These are phyloP conservation scores for Macrophomina tecta DNA, from an alignment of 2,329 filamentous ascomycete species.

Conservation along the genomic window DNA sequence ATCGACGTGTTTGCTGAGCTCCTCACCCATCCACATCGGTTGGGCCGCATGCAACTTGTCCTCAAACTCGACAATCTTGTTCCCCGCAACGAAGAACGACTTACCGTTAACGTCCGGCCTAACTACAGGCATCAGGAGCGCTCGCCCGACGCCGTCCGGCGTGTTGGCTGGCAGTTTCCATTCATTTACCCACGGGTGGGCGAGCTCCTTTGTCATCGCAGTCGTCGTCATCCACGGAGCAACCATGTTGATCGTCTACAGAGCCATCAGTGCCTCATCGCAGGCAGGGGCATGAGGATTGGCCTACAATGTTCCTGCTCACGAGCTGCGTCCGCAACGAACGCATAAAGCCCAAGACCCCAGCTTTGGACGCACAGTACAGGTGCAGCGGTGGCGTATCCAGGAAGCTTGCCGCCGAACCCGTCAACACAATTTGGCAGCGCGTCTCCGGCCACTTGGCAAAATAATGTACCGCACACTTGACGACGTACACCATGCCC, in stretches of 20 bases:
- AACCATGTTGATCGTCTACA: constrained; percentile 34
- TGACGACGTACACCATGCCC: constrained; percentile 33
- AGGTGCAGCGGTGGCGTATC: constrained; percentile 33
- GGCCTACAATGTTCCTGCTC: constrained; percentile 29
- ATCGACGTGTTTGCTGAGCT: constrained; percentile 34
- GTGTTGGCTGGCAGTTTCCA: constrained; percentile 33
- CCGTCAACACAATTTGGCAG: constrained; percentile 34
- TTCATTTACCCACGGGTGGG: background rate
- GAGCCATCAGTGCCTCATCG: too few relatives aligned
- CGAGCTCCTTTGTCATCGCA: background rate
- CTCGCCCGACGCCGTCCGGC: constrained; percentile 34
- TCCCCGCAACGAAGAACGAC: constrained; percentile 35
- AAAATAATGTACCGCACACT: constrained; percentile 36
- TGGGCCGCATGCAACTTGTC: constrained; percentile 34
- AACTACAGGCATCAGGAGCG: constrained; percentile 35
- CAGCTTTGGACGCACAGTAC: constrained; percentile 37
- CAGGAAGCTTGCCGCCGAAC: constrained; percentile 35
- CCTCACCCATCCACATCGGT: constrained; percentile 36
- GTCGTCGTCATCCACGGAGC: constrained; percentile 38
- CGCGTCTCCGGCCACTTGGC: constrained; percentile 31
- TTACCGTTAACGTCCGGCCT: constrained; percentile 33
- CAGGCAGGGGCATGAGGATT: background rate
- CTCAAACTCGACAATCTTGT: constrained; percentile 36
- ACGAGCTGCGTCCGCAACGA: constrained; percentile 32
- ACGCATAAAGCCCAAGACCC: constrained; percentile 36